These are phyloP conservation scores for Scedosporium apiospermum DNA, from an alignment of 2,329 filamentous ascomycete genomes.

Conservation along the genomic window DNA sequence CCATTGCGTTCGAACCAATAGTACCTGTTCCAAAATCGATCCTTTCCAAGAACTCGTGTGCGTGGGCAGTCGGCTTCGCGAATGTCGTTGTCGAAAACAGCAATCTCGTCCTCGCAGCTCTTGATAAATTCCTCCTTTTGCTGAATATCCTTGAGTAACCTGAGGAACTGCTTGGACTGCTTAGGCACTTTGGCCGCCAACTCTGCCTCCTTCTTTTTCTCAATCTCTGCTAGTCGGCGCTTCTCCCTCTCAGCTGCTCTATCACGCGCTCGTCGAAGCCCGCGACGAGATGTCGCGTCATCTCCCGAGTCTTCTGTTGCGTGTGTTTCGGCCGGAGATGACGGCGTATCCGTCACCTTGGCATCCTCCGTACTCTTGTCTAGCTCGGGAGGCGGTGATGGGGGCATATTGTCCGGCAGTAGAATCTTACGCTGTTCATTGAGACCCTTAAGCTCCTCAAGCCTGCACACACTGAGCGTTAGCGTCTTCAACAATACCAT, in stretches of 20 bases:
- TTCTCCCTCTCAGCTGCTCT: constrained; percentile 55
- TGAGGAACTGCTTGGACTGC: constrained; percentile 81
- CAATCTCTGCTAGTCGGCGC: constrained; percentile 69
- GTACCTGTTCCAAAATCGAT: constrained; percentile 96
- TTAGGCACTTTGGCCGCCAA: constrained; percentile 59
- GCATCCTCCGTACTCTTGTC: constrained; percentile 43
- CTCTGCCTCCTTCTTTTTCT: constrained; percentile 56
- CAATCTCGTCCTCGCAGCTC: constrained; percentile 77
- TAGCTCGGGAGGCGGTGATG: constrained; percentile 45
- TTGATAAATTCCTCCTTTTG: constrained; percentile 74
- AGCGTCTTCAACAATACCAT: constrained; percentile 12
- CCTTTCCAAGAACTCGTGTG: constrained; percentile 81
- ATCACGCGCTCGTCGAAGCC: constrained; percentile 6
- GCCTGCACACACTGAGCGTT: constrained; percentile 30
- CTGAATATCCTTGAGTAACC: constrained; percentile 79
- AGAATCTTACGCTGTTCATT: constrained; percentile 67
- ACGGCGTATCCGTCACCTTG: constrained; percentile 48
- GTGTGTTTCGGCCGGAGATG: constrained; percentile 43
- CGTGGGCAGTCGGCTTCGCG: constrained; percentile 90
- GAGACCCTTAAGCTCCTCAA: constrained; percentile 60
- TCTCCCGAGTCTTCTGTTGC: constrained; percentile 57
- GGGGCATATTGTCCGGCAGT: constrained; percentile 61
- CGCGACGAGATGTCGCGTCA: constrained; percentile 32
- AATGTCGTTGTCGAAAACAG: constrained; percentile 78
- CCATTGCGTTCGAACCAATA: constrained; percentile 99